phyloP scores from a whole-genome alignment of 139 green algal genomes.

The Diplosphaera chodatii region DNA sequence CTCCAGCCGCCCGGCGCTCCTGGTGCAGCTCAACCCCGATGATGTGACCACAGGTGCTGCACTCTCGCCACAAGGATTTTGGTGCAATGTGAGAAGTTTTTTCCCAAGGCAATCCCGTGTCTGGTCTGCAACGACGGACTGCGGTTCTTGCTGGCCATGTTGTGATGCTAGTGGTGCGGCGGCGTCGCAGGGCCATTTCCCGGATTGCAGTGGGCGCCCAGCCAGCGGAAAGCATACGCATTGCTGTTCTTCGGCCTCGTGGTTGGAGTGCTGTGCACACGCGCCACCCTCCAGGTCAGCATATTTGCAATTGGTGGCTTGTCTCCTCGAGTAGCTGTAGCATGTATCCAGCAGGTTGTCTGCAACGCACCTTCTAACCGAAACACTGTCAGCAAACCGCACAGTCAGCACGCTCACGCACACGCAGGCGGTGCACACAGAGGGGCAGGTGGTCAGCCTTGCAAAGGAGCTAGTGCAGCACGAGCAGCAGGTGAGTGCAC shows the following conservation, averaged over 20 bases:
- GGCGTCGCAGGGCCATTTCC: conserved; percentile 1
- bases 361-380: no score
- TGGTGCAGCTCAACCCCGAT: background rate
- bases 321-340: no score
- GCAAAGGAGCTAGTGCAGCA: conserved; percentile 65
- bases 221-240: conserved; percentile 38
- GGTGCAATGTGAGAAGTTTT: no score
- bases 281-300: conserved; percentile 38
- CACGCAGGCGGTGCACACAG: conserved; percentile 54
- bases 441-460: conserved; percentile 70
- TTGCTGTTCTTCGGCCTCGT: conserved; percentile 68
- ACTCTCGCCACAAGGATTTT: no score
- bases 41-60: background rate
- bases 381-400: no score
- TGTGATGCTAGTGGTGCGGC: no score
- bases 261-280: conserved; percentile 61
- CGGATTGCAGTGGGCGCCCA: background rate
- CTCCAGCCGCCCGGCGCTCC: background rate
- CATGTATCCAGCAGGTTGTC: no score
- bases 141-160: no score
- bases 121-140: no score
- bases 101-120: no score
- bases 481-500: conserved; percentile 37
- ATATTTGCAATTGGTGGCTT: no score
- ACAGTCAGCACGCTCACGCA: no score